phyloP scores from a whole-genome alignment of 768 basidiomycete species.

The Boletellus emodensis region DNA sequence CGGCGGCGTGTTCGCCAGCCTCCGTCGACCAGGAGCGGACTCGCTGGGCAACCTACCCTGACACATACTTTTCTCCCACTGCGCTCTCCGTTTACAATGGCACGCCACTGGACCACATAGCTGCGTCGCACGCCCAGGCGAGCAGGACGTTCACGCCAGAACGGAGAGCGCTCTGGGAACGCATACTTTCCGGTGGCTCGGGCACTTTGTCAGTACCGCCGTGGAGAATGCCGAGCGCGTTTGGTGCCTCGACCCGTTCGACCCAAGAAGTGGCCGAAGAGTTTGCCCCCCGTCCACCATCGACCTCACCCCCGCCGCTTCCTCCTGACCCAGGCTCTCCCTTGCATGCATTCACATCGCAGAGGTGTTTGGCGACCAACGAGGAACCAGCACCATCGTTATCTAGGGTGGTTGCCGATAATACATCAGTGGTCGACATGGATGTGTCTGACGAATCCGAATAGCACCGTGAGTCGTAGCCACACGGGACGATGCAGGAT shows the following conservation, averaged over 20 bases:
- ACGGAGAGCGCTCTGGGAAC: slow-evolving; percentile 39
- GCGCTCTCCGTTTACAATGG: slow-evolving; percentile 51
- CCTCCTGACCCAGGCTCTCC: slow-evolving; percentile 19
- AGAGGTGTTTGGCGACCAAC: neutral
- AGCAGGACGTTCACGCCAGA: slow-evolving; percentile 34
- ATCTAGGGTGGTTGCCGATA: neutral
- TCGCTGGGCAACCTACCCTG: slow-evolving; percentile 65
- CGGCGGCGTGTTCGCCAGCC: neutral
- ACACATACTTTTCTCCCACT: slow-evolving; percentile 54
- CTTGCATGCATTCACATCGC: neutral
- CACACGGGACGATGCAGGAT: neutral
- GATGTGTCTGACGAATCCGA: slow-evolving; percentile 28
- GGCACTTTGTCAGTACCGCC: slow-evolving; percentile 6
- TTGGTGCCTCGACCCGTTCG: slow-evolving; percentile 6
- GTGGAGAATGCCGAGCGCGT: slow-evolving; percentile 22
- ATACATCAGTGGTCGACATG: slow-evolving; percentile 19
- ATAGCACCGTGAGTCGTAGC: neutral
- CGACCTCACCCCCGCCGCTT: slow-evolving; percentile 32
- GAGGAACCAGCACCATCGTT: neutral
- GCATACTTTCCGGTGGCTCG: slow-evolving; percentile 26
- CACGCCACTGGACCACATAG: slow-evolving; percentile 25
- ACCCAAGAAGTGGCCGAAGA: slow-evolving; percentile 3
- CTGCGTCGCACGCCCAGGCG: slow-evolving; percentile 26
- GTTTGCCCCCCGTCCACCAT: slow-evolving; percentile 31
- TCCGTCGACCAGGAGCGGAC: slow-evolving; percentile 1